Evolutionary conservation across 75 land plant species (phyloP).

Genomic region (Picea sitchensis): DNA sequence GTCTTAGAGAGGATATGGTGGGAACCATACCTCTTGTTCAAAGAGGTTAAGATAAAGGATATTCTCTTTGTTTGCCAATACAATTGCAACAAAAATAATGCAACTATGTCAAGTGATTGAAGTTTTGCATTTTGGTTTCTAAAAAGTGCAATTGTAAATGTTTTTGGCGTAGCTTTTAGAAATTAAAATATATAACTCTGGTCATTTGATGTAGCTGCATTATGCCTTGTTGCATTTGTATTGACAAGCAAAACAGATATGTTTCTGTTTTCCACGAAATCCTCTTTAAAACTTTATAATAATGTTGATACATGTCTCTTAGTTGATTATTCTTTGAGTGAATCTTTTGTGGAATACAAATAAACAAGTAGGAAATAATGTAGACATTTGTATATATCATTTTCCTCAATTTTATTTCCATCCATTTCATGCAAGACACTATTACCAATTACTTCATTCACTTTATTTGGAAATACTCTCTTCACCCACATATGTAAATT

Average conservation of each 20-base stretch:
- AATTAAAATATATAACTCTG: background rate
- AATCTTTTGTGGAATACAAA: constrained; percentile 19
- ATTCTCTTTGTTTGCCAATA: too few relatives aligned
- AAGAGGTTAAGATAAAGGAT: too few relatives aligned
- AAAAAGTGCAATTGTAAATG: too few relatives aligned
- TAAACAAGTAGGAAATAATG: constrained; percentile 2
- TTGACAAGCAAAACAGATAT: background rate
- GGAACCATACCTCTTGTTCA: too few relatives aligned
- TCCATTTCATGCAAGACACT: background rate
- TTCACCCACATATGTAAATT: background rate
- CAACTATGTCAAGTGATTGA: too few relatives aligned
- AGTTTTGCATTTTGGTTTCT: too few relatives aligned
- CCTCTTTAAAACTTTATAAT: background rate
- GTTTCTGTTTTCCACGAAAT: background rate
- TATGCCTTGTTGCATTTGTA: background rate
- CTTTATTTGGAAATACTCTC: background rate
- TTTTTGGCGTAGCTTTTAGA: too few relatives aligned
- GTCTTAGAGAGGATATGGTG: too few relatives aligned
- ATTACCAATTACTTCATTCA: background rate
- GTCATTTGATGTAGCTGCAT: background rate
- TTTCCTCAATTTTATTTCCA: background rate
- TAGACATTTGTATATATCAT: background rate
- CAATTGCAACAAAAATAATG: too few relatives aligned
- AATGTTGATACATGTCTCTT: constrained; percentile 21
- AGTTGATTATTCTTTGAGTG: constrained; percentile 22